Base-by-base conservation (phyloP, 768 basidiomycete genomes). In the Lactarius evosmus region DNA sequence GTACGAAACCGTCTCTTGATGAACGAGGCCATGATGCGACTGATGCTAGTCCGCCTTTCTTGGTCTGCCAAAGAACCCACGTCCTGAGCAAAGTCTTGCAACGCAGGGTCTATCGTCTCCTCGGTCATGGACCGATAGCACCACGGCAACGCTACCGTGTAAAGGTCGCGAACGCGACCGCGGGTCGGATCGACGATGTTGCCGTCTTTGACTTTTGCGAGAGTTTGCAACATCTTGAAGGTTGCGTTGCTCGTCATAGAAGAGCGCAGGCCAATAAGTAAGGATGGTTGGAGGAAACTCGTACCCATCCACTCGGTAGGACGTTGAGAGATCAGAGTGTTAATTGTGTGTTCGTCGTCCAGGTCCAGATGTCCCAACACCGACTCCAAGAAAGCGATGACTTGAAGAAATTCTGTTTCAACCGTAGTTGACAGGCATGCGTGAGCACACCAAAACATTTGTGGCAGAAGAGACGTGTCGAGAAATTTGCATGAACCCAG, bases 21-120 rank as follows among this genome's bases (percentile, higher is more conserved):
- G 69, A 95, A 95, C 3, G 92, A 94, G 4, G 81, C 87, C 88
- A 96, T 91, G 70, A 98, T 90, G 54, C 91, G 87, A 58, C 85
- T 81, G 69, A 97, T 91, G 70, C 88, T 90, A n/a, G 83, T 81
- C 32, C 86, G 82, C 30, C 85, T 86, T 67, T 93, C 89, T 54
- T 77, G 73, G 44, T 84, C 84, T 3, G 95, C 95, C 19, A 97
- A 79, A 12, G 72, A 74, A 32, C 86, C 84, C 38, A 98, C 83
- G 66, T 88, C 83, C 57, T 83, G 79, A 1, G 93, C 89, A 71
- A 95, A 90, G 25, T 79, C 81, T 60, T 83, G 83, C 49, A 95
- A 74, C 14, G 79, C 72, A 38, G 82, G 81, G 65, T 89, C 86
- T 33, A 81, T 74, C 49, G 73, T 74, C 53, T 89, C 90, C 22